A percentile compares a stretch with the other conserved stretches of the same genome.
phyloP scores from a whole-genome alignment of 768 basidiomycete species.

The Brasilioporus rufonigricans region DNA sequence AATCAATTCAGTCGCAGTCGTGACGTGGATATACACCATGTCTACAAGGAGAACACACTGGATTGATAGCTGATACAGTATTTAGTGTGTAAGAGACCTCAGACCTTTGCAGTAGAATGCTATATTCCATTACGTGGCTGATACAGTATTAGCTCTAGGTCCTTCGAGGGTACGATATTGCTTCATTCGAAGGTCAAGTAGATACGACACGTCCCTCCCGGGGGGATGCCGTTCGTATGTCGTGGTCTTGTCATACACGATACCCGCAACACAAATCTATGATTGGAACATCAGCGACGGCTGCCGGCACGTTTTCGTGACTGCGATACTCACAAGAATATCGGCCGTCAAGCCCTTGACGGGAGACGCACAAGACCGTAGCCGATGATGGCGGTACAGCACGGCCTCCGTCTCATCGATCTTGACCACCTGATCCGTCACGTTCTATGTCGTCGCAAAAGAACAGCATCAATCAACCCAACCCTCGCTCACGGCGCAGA shows the following conservation, averaged over 20 bases:
- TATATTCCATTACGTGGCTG: background rate
- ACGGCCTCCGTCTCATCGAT: slow-evolving; percentile 48
- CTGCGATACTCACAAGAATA: slow-evolving; percentile 57
- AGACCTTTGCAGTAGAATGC: background rate
- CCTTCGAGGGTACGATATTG: slow-evolving; percentile 20
- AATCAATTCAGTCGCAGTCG: slow-evolving; percentile 49
- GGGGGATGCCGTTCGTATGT: slow-evolving; percentile 59
- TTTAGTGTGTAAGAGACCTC: background rate
- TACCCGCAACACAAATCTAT: slow-evolving; percentile 49
- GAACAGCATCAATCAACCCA: background rate
- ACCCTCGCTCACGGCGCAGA: too few relatives aligned
- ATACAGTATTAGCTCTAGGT: background rate
- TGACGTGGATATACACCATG: slow-evolving; percentile 4
- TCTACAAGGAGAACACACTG: background rate
- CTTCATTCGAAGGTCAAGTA: slow-evolving; percentile 27
- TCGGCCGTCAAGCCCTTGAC: slow-evolving; percentile 84
- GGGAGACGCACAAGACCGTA: slow-evolving; percentile 73
- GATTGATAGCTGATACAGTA: background rate
- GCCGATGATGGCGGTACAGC: slow-evolving; percentile 79
- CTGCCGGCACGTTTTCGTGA: background rate
- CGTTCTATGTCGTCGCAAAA: slow-evolving; percentile 46
- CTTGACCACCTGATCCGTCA: slow-evolving; percentile 43
- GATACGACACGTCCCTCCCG: slow-evolving; percentile 39
- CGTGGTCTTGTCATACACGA: slow-evolving; percentile 55
- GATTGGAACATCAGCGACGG: background rate